Percentiles rank a stretch among this genome's conserved stretches.
Evolutionary conservation across 2,329 filamentous ascomycete species (phyloP).

Genomic region (Boeremia exigua): DNA sequence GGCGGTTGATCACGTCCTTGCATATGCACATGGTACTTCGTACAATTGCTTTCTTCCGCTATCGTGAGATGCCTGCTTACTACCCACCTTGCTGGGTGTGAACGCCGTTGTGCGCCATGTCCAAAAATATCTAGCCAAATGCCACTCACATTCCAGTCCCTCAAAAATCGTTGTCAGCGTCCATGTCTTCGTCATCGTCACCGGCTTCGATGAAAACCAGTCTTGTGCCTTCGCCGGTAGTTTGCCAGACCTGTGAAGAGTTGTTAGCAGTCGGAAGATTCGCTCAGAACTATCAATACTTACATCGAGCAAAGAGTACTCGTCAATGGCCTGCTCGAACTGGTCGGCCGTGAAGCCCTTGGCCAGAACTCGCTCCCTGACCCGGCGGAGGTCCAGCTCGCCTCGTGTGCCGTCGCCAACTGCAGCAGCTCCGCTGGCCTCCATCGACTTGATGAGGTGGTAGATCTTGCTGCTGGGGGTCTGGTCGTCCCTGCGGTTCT

Average conservation of each 20-base stretch:
- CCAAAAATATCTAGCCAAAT: constrained; percentile 9
- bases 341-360: constrained; percentile 98
- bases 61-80: neutral
- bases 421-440: constrained; percentile 79
- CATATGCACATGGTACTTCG: neutral
- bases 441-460: constrained; percentile 87
- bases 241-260: constrained; percentile 59
- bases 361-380: constrained; percentile 88
- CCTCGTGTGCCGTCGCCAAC: constrained; percentile 75
- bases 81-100: neutral
- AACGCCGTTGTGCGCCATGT: constrained; percentile 38
- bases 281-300: constrained; percentile 52
- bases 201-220: constrained; percentile 62
- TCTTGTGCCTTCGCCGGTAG: constrained; percentile 59
- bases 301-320: constrained; percentile 88
- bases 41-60: constrained; percentile 5
- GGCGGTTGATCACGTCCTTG: neutral
- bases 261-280: constrained; percentile 36
- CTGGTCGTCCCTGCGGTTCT: constrained; percentile 64
- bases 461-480: constrained; percentile 91
- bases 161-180: constrained; percentile 42
- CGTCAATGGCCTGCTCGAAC: constrained; percentile 82
- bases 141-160: too few relatives aligned
- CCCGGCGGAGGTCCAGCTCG: constrained; percentile 85
- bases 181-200: constrained; percentile 53